phyloP scores from a whole-genome alignment of 2,329 filamentous ascomycete genomes.

The Colletotrichum gigasporum region DNA sequence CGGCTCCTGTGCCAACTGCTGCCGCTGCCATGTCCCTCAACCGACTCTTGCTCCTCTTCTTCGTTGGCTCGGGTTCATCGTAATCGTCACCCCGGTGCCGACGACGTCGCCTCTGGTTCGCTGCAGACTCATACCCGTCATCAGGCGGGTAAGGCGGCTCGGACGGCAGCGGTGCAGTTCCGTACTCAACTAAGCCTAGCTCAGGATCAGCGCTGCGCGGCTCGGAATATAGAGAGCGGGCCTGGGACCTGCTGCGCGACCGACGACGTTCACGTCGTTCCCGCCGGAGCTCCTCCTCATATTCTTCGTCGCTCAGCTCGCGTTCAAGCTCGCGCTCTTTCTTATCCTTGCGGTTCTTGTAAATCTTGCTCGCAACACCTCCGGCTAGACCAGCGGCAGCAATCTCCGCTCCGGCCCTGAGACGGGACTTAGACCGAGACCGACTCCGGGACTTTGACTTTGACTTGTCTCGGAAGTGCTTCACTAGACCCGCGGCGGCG shows the following conservation, averaged over 20 bases:
- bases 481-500: conserved; percentile 65
- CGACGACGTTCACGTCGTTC: conserved; percentile 28
- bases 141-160: conserved; percentile 44
- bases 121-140: conserved; percentile 58
- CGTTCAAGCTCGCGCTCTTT: conserved; percentile 56
- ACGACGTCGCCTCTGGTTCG: conserved; percentile 52
- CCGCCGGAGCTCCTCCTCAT: conserved; percentile 31
- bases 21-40: conserved; percentile 65
- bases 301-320: conserved; percentile 45
- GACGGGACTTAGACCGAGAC: conserved; percentile 55
- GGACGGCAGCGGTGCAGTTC: conserved; percentile 62
- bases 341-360: conserved; percentile 69
- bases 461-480: conserved; percentile 61
- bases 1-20: conserved; percentile 65
- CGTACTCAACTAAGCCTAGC: conserved; percentile 76
- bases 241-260: conserved; percentile 61
- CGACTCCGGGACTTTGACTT: conserved; percentile 41
- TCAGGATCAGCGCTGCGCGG: conserved; percentile 67
- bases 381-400: conserved; percentile 68
- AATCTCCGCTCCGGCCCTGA: conserved; percentile 68
- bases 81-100: conserved; percentile 49
- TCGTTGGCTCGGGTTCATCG: conserved; percentile 42
- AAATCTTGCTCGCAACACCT: conserved; percentile 69
- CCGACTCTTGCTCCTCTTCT: conserved; percentile 64
- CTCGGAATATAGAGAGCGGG: conserved; percentile 60